Base-by-base conservation (phyloP, 2,329 filamentous ascomycete genomes). In the Aphanocladium album region DNA sequence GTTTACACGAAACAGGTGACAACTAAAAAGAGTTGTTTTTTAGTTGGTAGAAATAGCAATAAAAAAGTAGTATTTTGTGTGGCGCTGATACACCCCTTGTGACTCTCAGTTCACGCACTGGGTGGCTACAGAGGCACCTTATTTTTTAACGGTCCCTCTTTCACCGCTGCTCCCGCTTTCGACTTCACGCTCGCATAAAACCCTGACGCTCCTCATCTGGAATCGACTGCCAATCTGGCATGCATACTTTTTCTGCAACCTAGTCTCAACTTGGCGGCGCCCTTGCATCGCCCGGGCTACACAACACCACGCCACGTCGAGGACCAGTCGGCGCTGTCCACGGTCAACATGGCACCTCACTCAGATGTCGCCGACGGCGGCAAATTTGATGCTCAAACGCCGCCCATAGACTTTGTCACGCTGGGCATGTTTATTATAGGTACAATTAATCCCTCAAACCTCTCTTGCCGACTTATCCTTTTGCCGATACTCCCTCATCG, bases 391-490 rank as follows among this genome's bases (percentile, higher is more conserved):
- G 3, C 6, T 11, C 6, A 52, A 35, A 37, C 33, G 19, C 11
- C 45, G 12, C 17, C 60, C 52, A 80, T 88, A 57, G 86, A 89
- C 65, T 89, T 90, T 72, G 84, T 87, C 62, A 89, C 86, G 0
- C 69, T 90, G 68, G 88, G 87, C 68, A 89, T 90, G 87, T 87
- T 90, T 68, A 90, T 89, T 55, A 85, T 90, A 63, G 87, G 86
- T 88, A 75, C n/a, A 73, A 80, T 58, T 27, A 17, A n/a, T 37
- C 1, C 23, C 14, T 35, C 6, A 9, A n/a, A 8, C 50, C 9
- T 21, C 50, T 33, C 30, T 11, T 8, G n/a, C n/a, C 19, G 6
- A 56, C 5, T 55, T 7, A 27, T n/a, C n/a, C n/a, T n/a, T n/a
- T n/a, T n/a, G n/a, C n/a, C n/a, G n/a, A n/a, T n/a, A n/a, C n/a